A percentile compares a stretch with the other conserved stretches of the same genome.
These are phyloP conservation scores for Fraxinus quadrangulata DNA, from an alignment of 257 asterid species.

Conservation along the genomic window DNA sequence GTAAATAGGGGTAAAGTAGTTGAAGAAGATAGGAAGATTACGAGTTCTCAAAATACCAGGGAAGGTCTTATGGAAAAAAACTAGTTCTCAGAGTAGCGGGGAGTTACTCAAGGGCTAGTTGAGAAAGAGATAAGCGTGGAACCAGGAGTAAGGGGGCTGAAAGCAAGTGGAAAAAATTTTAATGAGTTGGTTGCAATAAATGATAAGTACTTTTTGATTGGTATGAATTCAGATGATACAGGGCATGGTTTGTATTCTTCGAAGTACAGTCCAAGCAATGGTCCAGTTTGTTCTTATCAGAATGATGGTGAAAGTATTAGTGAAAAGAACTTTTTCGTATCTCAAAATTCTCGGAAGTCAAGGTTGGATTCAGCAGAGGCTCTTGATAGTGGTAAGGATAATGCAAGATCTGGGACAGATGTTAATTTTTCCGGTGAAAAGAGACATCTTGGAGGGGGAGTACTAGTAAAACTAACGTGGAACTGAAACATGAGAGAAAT, in stretches of 20 bases:
- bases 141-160: slow-evolving; percentile 55
- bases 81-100: slow-evolving; percentile 32
- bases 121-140: slow-evolving; percentile 81
- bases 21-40: slow-evolving; percentile 38
- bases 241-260: slow-evolving; percentile 63
- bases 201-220: slow-evolving; percentile 60
- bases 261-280: slow-evolving; percentile 52
- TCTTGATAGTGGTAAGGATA: slow-evolving; percentile 42
- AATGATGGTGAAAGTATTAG: slow-evolving; percentile 40
- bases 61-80: slow-evolving; percentile 38
- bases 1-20: slow-evolving; percentile 44
- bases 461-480: slow-evolving; percentile 46
- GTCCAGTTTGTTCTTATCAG: slow-evolving; percentile 46
- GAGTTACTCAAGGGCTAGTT: slow-evolving; percentile 70
- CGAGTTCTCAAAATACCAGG: slow-evolving; percentile 33
- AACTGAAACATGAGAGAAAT: slow-evolving; percentile 32
- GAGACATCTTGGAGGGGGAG: slow-evolving; percentile 58
- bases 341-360: slow-evolving; percentile 54
- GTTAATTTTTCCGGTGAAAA: slow-evolving; percentile 48
- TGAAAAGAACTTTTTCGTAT: slow-evolving; percentile 48
- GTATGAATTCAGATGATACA: slow-evolving; percentile 56
- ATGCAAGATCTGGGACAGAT: slow-evolving; percentile 45
- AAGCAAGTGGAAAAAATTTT: slow-evolving; percentile 48
- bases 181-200: slow-evolving; percentile 49
- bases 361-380: slow-evolving; percentile 44